A percentile compares a stretch with the other conserved stretches of the same genome.
These are phyloP conservation scores for Aureobasidium melanogenum DNA, from an alignment of 2,329 filamentous ascomycete species.

Conservation along the genomic window DNA sequence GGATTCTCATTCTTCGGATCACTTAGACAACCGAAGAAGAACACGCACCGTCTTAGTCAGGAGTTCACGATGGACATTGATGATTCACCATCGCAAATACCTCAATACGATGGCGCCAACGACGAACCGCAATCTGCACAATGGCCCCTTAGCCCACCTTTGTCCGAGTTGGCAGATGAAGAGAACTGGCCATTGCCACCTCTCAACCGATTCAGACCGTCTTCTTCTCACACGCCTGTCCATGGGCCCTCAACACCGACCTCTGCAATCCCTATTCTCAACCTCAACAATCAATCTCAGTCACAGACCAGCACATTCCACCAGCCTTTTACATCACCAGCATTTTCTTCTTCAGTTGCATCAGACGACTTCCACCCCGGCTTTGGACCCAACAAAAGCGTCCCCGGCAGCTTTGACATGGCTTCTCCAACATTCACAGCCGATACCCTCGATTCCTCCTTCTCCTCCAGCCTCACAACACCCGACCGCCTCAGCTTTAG, in stretches of 20 bases:
- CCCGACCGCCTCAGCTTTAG: background rate
- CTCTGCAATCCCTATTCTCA: background rate
- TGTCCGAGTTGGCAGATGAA: background rate
- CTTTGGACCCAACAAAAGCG: background rate
- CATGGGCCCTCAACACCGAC: background rate
- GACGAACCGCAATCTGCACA: background rate
- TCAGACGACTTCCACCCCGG: constrained; percentile 7
- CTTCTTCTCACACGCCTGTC: background rate
- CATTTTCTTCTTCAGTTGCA: background rate
- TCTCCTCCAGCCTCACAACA: background rate
- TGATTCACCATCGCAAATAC: background rate
- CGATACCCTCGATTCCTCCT: constrained; percentile 21
- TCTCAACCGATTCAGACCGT: background rate
- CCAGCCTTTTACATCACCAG: background rate
- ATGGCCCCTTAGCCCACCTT: background rate
- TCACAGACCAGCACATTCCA: background rate
- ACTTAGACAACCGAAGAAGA: background rate
- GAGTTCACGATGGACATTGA: background rate
- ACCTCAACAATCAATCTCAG: background rate
- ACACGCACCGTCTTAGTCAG: background rate
- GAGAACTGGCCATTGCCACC: constrained; percentile 2
- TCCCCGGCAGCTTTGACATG: constrained; percentile 16
- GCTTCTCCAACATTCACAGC: constrained; percentile 26
- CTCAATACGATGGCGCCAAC: background rate
- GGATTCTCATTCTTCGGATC: constrained; percentile 7